A percentile compares a stretch with the other conserved stretches of the same genome.
phyloP scores from a whole-genome alignment of 345 rosid genomes.

The Hibiscus trionum region DNA sequence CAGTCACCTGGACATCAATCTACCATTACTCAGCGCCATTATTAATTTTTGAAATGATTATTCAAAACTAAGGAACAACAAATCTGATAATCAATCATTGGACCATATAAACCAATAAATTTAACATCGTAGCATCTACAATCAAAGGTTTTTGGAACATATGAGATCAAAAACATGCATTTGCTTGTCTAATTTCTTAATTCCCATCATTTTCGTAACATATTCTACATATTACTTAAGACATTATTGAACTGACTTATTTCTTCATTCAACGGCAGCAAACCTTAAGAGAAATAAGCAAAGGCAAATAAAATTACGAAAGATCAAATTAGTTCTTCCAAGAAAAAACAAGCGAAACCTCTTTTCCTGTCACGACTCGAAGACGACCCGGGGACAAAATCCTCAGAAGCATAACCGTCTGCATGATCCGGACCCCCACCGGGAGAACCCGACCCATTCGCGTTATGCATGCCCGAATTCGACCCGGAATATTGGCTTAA shows the following conservation, averaged over 20 bases:
- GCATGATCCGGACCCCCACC: slow-evolving; percentile 60
- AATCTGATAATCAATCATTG: no score
- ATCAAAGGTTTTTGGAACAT: not conserved
- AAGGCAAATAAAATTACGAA: not conserved
- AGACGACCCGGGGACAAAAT: slow-evolving; percentile 84
- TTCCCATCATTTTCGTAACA: not conserved
- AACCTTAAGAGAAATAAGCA: not conserved
- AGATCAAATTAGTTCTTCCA: not conserved
- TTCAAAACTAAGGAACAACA: no score
- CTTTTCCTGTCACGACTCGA: slow-evolving; percentile 89
- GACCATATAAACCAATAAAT: not conserved
- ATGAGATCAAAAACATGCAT: not conserved
- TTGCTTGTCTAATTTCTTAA: not conserved
- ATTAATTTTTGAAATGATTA: not conserved
- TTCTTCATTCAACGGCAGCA: not conserved
- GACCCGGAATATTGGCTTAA: slow-evolving; percentile 63
- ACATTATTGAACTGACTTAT: not conserved
- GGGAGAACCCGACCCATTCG: slow-evolving; percentile 50
- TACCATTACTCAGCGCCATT: not conserved
- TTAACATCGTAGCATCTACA: not conserved
- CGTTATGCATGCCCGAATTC: slow-evolving; percentile 31
- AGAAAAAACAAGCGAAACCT: slow-evolving; percentile 33
- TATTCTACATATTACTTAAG: not conserved
- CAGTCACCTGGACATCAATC: not conserved
- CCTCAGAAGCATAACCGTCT: slow-evolving; percentile 93